Evolutionary conservation across 257 asterid species (phyloP).

Genomic region (Vinca minor): DNA sequence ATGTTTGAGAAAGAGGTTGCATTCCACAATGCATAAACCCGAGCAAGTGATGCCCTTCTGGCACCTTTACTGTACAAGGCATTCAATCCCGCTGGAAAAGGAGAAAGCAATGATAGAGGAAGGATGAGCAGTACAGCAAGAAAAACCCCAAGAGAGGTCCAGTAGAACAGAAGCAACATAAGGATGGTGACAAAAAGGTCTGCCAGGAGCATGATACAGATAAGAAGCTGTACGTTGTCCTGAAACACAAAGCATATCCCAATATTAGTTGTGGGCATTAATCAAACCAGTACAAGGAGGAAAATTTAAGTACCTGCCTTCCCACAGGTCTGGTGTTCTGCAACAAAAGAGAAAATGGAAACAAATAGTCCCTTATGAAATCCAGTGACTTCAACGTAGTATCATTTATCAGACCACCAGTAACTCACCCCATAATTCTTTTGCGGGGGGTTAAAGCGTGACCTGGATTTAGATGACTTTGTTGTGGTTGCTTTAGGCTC

Average conservation of each 20-base stretch:
- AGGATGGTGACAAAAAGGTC: conserved; percentile 80
- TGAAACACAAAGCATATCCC: conserved; percentile 41
- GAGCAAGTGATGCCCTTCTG: conserved; percentile 80
- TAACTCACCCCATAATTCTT: conserved; percentile 66
- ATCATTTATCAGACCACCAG: conserved; percentile 80
- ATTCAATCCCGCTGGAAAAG: conserved; percentile 92
- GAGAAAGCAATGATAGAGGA: conserved; percentile 89
- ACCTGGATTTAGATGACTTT: conserved; percentile 38
- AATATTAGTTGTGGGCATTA: conserved; percentile 21
- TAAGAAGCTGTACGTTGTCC: conserved; percentile 87
- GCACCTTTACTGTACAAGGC: conserved; percentile 86
- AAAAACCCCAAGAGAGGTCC: conserved; percentile 88
- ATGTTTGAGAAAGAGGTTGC: conserved; percentile 73
- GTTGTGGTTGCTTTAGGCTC: conserved; percentile 39
- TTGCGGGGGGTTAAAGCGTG: conserved; percentile 57
- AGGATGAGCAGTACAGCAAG: conserved; percentile 87
- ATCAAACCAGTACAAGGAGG: conserved; percentile 16
- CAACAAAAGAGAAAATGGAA: conserved; percentile 73
- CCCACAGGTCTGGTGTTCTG: conserved; percentile 88
- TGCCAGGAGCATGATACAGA: conserved; percentile 73
- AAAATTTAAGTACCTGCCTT: conserved; percentile 57
- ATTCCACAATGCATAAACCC: conserved; percentile 88
- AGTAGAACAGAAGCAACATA: conserved; percentile 67
- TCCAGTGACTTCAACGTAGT: conserved; percentile 56
- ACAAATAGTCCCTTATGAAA: conserved; percentile 56